phyloP scores from a whole-genome alignment of 2,329 filamentous ascomycete genomes.

The Colletotrichum trifolii region DNA sequence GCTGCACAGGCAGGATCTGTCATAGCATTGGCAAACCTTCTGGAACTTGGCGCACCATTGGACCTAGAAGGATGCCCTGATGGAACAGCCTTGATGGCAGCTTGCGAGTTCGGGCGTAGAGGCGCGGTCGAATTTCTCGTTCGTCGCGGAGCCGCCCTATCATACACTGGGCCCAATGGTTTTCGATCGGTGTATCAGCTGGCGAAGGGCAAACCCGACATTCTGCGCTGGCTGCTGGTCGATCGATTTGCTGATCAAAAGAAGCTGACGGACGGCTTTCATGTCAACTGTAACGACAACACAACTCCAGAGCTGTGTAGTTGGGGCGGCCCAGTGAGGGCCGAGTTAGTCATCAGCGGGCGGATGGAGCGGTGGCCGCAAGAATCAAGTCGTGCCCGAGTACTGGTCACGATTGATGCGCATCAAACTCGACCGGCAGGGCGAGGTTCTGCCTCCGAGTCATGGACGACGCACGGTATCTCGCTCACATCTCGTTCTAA shows the following conservation, averaged over 20 bases:
- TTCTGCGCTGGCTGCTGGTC: constrained; percentile 4
- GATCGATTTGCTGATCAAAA: background rate
- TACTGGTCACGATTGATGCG: background rate
- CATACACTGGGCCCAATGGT: background rate
- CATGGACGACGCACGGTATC: background rate
- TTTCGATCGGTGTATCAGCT: background rate
- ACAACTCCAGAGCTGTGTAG: background rate
- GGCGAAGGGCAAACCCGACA: background rate
- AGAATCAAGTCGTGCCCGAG: background rate
- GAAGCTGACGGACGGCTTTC: background rate
- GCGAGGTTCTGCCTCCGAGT: background rate
- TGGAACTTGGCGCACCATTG: background rate
- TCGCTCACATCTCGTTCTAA: background rate
- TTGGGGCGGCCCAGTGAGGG: background rate
- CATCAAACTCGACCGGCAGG: background rate
- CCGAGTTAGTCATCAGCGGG: background rate
- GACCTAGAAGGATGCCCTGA: background rate
- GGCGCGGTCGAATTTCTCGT: background rate
- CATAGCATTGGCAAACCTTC: background rate
- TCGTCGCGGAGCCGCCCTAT: background rate
- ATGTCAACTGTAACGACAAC: background rate
- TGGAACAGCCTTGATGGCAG: constrained; percentile 13
- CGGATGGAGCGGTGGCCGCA: background rate
- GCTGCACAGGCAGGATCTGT: background rate
- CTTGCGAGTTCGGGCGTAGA: background rate